Percentiles rank a stretch among this genome's conserved stretches.
These are phyloP conservation scores for Hanseniaspora taiwanica DNA, from an alignment of 805 yeast species.

Conservation along the genomic window DNA sequence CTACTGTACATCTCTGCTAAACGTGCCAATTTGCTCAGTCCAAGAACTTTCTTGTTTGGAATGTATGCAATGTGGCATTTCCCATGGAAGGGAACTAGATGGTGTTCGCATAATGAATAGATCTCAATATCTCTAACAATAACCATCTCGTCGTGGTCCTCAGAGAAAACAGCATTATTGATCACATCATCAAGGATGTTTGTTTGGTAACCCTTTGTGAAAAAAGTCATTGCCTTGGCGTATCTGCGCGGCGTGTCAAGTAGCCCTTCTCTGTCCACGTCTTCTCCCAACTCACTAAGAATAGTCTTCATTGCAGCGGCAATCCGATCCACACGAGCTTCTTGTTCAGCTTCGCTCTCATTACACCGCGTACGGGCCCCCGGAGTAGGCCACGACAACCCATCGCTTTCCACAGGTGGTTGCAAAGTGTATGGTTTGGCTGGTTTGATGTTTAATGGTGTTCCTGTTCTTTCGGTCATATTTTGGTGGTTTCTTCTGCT, in stretches of 20 bases:
- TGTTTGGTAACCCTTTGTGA: constrained; percentile 95
- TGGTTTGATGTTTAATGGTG: constrained; percentile 63
- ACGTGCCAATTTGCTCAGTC: constrained; percentile 84
- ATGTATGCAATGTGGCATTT: constrained; percentile 97
- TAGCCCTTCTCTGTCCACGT: constrained; percentile 75
- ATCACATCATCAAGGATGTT: constrained; percentile 76
- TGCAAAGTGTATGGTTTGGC: constrained; percentile 72
- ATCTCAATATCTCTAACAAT: constrained; percentile 91
- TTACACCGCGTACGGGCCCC: constrained; percentile 75
- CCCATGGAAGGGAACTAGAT: constrained; percentile 93
- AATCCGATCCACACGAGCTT: constrained; percentile 58
- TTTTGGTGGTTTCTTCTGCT: neutral
- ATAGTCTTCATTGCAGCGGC: constrained; percentile 57
- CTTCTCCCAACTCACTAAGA: constrained; percentile 81
- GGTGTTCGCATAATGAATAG: constrained; percentile 92
- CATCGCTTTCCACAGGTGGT: constrained; percentile 82
- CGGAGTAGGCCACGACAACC: constrained; percentile 83
- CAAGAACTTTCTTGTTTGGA: constrained; percentile 86
- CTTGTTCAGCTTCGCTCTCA: constrained; percentile 50
- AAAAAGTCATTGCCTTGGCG: constrained; percentile 90
- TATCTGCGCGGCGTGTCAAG: constrained; percentile 91
- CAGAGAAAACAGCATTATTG: constrained; percentile 92
- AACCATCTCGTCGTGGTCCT: constrained; percentile 98
- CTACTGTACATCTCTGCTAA: constrained; percentile 95
- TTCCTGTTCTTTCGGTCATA: constrained; percentile 18